phyloP scores from a whole-genome alignment of 257 asterid species.

The Solanum piurae region DNA sequence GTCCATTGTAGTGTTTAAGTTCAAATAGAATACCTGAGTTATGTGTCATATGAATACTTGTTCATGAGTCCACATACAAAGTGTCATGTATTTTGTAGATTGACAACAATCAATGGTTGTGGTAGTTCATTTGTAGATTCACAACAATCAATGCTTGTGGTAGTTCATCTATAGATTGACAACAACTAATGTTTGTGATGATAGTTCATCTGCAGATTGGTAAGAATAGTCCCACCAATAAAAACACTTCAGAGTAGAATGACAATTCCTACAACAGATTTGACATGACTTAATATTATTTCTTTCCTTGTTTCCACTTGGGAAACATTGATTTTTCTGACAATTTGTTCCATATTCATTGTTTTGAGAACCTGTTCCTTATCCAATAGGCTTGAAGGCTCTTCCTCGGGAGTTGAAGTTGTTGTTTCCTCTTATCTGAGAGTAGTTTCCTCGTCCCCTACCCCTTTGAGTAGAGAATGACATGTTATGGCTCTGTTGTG shows the following conservation, averaged over 20 bases:
- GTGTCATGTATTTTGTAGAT: not conserved
- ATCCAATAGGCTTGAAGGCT: not conserved
- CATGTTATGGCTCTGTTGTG: not conserved
- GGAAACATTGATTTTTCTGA: not conserved
- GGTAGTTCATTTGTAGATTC: no score
- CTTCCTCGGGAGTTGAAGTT: not conserved
- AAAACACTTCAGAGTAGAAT: not conserved
- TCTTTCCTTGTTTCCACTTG: not conserved
- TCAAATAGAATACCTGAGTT: not conserved
- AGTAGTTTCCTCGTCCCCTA: not conserved
- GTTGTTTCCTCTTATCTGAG: not conserved
- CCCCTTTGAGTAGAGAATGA: not conserved
- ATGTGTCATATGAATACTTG: not conserved
- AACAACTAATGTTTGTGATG: not conserved
- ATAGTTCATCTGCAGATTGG: no score
- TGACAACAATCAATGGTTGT: not conserved
- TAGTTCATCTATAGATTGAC: not conserved
- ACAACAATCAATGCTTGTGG: not conserved
- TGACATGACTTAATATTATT: not conserved
- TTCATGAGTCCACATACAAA: not conserved
- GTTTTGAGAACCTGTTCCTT: not conserved
- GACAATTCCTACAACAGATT: not conserved
- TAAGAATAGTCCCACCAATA: not conserved
- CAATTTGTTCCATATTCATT: not conserved
- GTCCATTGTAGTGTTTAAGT: not conserved